Evolutionary conservation across 2,329 filamentous ascomycete genomes (phyloP), one percentile per base, ranked within the genome.

Genomic region (Aureobasidium sp.): DNA sequence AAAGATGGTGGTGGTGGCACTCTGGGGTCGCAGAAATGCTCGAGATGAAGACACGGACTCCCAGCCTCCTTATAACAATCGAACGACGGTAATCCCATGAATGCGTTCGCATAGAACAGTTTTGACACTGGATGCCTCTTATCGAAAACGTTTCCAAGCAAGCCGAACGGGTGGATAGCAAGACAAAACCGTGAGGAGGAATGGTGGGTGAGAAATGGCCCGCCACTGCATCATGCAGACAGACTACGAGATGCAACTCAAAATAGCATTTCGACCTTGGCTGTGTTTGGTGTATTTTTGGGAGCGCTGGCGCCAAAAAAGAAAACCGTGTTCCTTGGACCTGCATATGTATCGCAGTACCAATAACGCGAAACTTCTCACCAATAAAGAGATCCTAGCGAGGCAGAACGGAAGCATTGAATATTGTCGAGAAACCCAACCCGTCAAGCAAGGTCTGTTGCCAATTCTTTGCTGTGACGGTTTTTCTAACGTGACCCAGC

Each of bases 161-260:
- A 57, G 38, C 40, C 53, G 38, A 57, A 57, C 53, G 53, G 40
- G 40, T 35, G 23, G 53, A 37, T 10, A 42, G 29, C 33, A n/a
- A n/a, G 15, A 25, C 9, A 45, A 35, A 31, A 46, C 10, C 37
- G 19, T 31, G 37, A 31, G 38, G 15, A 43, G 17, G 33, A 40
- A 33, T 42, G 40, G n/a, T 55, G 51, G 9, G 51, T 42, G 38
- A 43, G 38, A 25, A 37, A 19, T 19, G 8, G 37, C 38, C 42
- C 33, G 33, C 55, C 55, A 58, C 42, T 23, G 55, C 55, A 58
- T 58, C 55, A 58, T 58, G 55, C 53, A 57, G 19, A 43, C 40
- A 57, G 42, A 57, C 53, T 58, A 58, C 40, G 33, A 49, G 53
- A 58, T 58, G 42, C 55, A 58, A 49, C 55, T 58, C 43, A 49